A percentile compares a stretch with the other conserved stretches of the same genome.
These are phyloP conservation scores for Lentinula aciculospora DNA, from an alignment of 768 basidiomycete genomes.

Conservation along the genomic window DNA sequence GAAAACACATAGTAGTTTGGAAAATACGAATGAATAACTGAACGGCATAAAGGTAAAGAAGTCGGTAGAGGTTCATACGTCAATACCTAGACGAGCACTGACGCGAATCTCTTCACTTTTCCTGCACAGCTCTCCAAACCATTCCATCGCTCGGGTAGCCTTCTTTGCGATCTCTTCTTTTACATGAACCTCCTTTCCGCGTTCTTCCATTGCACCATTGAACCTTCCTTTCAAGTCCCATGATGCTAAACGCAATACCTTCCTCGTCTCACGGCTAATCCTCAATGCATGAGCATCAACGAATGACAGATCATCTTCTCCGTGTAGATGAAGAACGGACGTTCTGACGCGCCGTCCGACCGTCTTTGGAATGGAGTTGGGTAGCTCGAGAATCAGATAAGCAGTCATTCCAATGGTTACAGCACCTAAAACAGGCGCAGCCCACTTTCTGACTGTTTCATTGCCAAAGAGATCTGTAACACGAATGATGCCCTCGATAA, in stretches of 20 bases:
- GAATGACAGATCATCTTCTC: constrained; percentile 49
- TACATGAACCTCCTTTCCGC: constrained; percentile 66
- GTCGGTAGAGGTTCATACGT: not conserved
- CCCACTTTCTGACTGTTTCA: constrained; percentile 80
- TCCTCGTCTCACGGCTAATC: constrained; percentile 81
- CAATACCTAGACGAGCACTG: not conserved
- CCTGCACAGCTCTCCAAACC: constrained; percentile 54
- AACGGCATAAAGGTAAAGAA: not conserved
- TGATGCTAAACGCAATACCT: constrained; percentile 84
- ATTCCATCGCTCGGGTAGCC: constrained; percentile 65
- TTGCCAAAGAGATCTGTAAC: constrained; percentile 76
- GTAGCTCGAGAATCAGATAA: constrained; percentile 85
- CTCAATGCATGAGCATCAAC: constrained; percentile 64
- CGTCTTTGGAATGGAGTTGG: constrained; percentile 81
- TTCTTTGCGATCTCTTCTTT: constrained; percentile 73
- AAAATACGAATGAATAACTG: not conserved
- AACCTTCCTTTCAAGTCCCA: constrained; percentile 89
- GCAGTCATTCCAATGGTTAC: constrained; percentile 65
- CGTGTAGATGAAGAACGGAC: constrained; percentile 46
- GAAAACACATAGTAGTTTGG: not conserved
- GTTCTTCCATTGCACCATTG: constrained; percentile 73
- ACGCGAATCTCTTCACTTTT: constrained; percentile 33
- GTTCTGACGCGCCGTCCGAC: constrained; percentile 80
- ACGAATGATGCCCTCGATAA: constrained; percentile 76
- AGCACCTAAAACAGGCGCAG: constrained; percentile 78